phyloP scores from a whole-genome alignment of 371 early-diverging fungal species.

The Cokeromyces recurvatus region DNA sequence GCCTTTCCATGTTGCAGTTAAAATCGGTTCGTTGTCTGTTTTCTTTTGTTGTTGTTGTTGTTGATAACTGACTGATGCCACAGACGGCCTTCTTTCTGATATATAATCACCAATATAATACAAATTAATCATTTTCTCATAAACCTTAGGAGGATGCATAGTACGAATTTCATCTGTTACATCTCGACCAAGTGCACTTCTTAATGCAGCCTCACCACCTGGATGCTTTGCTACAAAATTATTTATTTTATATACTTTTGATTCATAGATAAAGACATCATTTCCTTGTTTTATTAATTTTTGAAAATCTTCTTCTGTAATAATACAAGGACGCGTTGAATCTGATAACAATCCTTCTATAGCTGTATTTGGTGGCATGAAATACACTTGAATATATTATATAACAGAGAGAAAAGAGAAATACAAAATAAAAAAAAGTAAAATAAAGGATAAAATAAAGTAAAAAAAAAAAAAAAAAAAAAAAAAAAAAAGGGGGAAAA shows the following conservation, averaged over 20 bases:
- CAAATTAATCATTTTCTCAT: constrained; percentile 65
- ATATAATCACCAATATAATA: constrained; percentile 71
- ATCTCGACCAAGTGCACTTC: constrained; percentile 84
- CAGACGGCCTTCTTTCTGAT: constrained; percentile 6
- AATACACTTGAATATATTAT: too few species aligned
- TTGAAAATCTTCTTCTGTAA: constrained; percentile 38
- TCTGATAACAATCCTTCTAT: constrained; percentile 2
- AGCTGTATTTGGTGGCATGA: constrained; percentile 13
- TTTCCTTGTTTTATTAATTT: constrained; percentile 57
- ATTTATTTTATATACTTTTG: constrained; percentile 84
- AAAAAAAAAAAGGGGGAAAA: too few species aligned
- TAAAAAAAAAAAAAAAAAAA: too few species aligned
- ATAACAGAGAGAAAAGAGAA: too few species aligned
- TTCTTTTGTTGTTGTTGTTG: not conserved
- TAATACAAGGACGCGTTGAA: constrained; percentile 8
- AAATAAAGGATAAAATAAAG: too few species aligned
- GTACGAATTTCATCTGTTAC: constrained; percentile 88
- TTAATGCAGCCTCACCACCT: constrained; percentile 85
- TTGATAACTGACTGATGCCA: not conserved
- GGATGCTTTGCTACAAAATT: constrained; percentile 83
- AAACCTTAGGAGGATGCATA: constrained; percentile 84
- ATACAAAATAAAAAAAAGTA: too few species aligned
- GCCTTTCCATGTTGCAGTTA: constrained; percentile 28
- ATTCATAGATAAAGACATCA: constrained; percentile 67
- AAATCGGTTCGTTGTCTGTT: not conserved